Percentiles rank a stretch among this genome's conserved stretches.
These are phyloP conservation scores for Aphanomyces cochlioides DNA, from an alignment of 352 stramenopile genomes.

Conservation along the genomic window DNA sequence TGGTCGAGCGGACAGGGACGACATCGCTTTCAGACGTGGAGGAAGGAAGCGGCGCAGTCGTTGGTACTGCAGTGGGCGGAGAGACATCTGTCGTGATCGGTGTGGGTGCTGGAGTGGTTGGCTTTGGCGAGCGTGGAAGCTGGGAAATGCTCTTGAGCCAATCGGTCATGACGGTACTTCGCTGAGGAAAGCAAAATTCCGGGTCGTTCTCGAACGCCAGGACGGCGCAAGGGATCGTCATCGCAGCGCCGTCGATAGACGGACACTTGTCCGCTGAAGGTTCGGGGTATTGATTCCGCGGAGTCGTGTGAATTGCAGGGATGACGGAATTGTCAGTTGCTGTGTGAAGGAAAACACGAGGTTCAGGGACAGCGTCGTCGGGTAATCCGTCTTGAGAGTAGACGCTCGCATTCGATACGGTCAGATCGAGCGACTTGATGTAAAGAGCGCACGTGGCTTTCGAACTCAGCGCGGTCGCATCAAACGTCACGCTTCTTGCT, in stretches of 20 bases:
- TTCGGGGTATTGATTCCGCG: background rate
- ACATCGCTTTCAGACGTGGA: background rate
- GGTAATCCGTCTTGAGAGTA: slow-evolving; percentile 18
- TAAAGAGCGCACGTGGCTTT: background rate
- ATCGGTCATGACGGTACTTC: background rate
- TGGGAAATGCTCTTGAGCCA: background rate
- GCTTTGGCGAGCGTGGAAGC: background rate
- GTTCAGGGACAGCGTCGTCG: background rate
- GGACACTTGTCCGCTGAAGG: background rate
- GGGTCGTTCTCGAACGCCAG: background rate
- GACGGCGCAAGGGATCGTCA: slow-evolving; percentile 10
- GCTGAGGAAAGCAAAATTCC: slow-evolving; percentile 1
- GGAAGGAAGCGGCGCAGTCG: background rate
- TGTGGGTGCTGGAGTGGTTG: background rate
- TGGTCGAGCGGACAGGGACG: background rate
- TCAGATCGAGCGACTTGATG: background rate
- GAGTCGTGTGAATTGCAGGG: slow-evolving; percentile 16
- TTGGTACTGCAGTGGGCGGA: background rate
- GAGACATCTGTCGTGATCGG: too few relatives aligned
- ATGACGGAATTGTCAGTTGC: background rate
- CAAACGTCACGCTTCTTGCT: background rate
- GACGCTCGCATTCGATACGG: background rate
- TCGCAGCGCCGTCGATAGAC: background rate
- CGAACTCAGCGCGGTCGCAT: background rate
- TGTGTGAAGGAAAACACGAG: background rate